These are phyloP conservation scores for Curvularia spicifera DNA, from an alignment of 2,329 filamentous ascomycete species.

Conservation along the genomic window DNA sequence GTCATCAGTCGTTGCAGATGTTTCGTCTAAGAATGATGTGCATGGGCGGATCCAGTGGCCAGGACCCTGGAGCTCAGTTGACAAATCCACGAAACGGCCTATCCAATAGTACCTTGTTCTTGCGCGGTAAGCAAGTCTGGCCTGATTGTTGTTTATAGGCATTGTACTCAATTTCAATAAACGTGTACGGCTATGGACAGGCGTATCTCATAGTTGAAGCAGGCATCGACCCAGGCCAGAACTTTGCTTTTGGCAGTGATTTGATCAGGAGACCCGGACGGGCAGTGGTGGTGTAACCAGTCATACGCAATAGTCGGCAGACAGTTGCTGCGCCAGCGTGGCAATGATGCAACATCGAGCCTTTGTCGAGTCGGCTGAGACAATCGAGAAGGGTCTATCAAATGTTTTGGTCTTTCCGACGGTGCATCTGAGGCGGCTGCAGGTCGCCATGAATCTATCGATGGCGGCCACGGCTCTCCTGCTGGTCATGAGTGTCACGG, in stretches of 20 bases:
- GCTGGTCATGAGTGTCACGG: constrained; percentile 40
- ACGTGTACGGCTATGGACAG: constrained; percentile 40
- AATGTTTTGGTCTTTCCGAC: constrained; percentile 40
- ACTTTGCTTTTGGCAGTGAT: constrained; percentile 22
- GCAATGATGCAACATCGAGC: constrained; percentile 27
- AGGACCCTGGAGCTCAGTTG: constrained; percentile 14
- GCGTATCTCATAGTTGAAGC: constrained; percentile 26
- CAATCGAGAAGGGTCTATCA: constrained; percentile 30
- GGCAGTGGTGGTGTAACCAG: constrained; percentile 39
- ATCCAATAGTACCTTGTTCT: constrained; percentile 2
- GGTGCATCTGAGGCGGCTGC: constrained; percentile 41
- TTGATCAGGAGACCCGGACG: constrained; percentile 36
- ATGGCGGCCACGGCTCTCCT: constrained; percentile 38
- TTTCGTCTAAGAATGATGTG: constrained; percentile 17
- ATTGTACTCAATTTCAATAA: constrained; percentile 25
- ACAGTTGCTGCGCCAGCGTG: constrained; percentile 21
- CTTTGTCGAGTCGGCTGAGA: constrained; percentile 41
- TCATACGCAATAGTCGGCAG: constrained; percentile 28
- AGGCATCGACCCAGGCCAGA: constrained; percentile 38
- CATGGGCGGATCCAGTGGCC: constrained; percentile 24
- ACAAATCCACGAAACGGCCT: neutral
- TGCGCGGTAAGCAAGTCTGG: neutral
- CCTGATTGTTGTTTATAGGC: constrained; percentile 3
- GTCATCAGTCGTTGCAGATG: constrained; percentile 14
- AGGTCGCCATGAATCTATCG: constrained; percentile 42